A percentile compares a stretch with the other conserved stretches of the same genome.
These are phyloP conservation scores for Mucor irregularis DNA, from an alignment of 371 early-diverging fungal genomes.

Conservation along the genomic window DNA sequence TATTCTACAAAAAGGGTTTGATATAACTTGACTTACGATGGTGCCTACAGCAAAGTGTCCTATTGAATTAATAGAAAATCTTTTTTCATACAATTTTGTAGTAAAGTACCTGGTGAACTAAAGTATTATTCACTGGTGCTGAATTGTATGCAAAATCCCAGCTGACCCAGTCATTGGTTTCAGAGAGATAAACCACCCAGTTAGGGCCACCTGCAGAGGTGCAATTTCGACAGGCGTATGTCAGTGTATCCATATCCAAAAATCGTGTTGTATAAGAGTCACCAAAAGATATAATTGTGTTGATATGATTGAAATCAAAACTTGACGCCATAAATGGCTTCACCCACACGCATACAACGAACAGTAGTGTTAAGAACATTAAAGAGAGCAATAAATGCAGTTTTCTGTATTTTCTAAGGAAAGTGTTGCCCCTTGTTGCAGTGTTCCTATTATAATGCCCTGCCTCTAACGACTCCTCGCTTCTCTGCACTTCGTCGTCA, in stretches of 20 bases:
- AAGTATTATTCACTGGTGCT: slow-evolving; percentile 31
- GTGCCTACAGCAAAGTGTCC: not conserved
- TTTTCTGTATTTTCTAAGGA: no score
- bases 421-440: slow-evolving; percentile 3
- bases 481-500: slow-evolving; percentile 4
- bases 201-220: slow-evolving; percentile 44
- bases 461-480: no score
- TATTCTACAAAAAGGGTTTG: not conserved
- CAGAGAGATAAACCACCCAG: slow-evolving; percentile 40
- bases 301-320: slow-evolving; percentile 17
- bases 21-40: slow-evolving; percentile 4
- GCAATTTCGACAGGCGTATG: slow-evolving; percentile 31
- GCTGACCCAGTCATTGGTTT: slow-evolving; percentile 19
- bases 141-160: slow-evolving; percentile 46
- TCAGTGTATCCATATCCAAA: slow-evolving; percentile 23
- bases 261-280: slow-evolving; percentile 43
- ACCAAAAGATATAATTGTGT: slow-evolving; percentile 39
- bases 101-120: slow-evolving; percentile 31
- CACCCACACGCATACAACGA: not conserved
- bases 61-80: slow-evolving; percentile 7
- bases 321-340: not conserved
- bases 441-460: not conserved
- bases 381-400: not conserved
- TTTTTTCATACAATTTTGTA: not conserved
- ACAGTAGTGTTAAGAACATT: not conserved